These are phyloP conservation scores for Lichina pygmaea DNA, from an alignment of 495 filamentous ascomycete species.

Conservation along the genomic window DNA sequence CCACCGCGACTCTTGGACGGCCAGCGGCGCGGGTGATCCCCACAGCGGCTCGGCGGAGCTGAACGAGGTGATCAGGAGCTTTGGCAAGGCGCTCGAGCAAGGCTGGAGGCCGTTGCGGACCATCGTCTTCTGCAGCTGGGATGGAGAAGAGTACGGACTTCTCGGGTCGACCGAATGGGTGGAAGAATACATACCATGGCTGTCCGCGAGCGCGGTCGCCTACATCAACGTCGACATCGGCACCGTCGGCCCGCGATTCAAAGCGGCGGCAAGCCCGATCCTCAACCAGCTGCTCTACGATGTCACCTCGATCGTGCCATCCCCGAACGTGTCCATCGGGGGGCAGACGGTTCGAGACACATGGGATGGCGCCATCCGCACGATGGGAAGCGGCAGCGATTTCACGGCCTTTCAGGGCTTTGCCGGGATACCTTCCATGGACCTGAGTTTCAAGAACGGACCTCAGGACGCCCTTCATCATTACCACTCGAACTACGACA, in stretches of 20 bases:
- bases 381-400: conserved; percentile 45
- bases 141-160: conserved; percentile 47
- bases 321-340: conserved; percentile 32
- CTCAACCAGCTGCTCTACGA: conserved; percentile 52
- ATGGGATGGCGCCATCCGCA: conserved; percentile 30
- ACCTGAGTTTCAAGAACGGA: conserved; percentile 26
- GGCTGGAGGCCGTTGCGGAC: conserved; percentile 24
- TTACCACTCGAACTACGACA: conserved; percentile 59
- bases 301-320: conserved; percentile 38
- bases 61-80: conserved; percentile 14
- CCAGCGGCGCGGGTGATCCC: conserved; percentile 27
- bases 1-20: conserved; percentile 86
- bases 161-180: conserved; percentile 54
- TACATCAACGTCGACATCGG: conserved; percentile 51
- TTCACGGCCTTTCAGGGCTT: conserved; percentile 55
- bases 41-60: conserved; percentile 18
- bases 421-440: conserved; percentile 35
- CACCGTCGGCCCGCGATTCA: conserved; percentile 21
- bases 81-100: conserved; percentile 14
- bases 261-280: conserved; percentile 40
- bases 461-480: conserved; percentile 33
- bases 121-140: conserved; percentile 49
- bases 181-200: conserved; percentile 66
- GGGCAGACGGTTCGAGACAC: conserved; percentile 18
- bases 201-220: conserved; percentile 29